These are phyloP conservation scores for Fusarium poae DNA, from an alignment of 2,329 filamentous ascomycete genomes.

Conservation along the genomic window DNA sequence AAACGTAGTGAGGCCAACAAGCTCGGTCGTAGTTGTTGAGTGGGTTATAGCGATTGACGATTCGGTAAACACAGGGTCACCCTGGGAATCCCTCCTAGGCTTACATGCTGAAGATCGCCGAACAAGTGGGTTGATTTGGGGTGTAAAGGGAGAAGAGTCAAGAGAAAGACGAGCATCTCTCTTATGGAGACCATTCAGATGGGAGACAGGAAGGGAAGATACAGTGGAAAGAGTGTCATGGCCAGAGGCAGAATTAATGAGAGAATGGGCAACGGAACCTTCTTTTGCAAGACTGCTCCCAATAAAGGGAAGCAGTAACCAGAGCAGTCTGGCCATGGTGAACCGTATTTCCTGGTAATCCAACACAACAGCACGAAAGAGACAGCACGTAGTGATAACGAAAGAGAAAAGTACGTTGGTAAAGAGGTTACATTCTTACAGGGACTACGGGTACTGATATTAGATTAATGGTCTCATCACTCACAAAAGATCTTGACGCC, in stretches of 20 bases:
- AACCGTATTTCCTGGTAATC: conserved; percentile 21
- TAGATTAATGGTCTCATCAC: conserved; percentile 1
- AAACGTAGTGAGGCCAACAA: neutral
- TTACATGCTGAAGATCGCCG: conserved; percentile 23
- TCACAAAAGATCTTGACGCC: neutral
- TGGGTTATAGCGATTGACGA: neutral
- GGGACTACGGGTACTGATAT: conserved; percentile 16
- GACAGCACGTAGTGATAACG: neutral
- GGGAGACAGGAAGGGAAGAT: conserved; percentile 30
- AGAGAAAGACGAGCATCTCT: neutral
- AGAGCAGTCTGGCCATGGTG: conserved; percentile 36
- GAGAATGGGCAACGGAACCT: conserved; percentile 36
- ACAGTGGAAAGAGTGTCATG: conserved; percentile 28
- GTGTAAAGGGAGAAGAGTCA: neutral
- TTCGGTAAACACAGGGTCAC: neutral
- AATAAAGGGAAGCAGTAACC: conserved; percentile 33
- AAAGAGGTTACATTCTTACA: conserved; percentile 2
- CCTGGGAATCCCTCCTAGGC: neutral
- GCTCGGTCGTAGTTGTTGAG: neutral
- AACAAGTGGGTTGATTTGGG: neutral
- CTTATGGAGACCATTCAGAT: conserved; percentile 8
- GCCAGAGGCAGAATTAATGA: conserved; percentile 38
- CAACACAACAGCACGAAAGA: conserved; percentile 25
- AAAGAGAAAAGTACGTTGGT: neutral
- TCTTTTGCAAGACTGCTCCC: conserved; percentile 38